phyloP scores from a whole-genome alignment of 2,329 filamentous ascomycete species.

The Bertia moriformis region DNA sequence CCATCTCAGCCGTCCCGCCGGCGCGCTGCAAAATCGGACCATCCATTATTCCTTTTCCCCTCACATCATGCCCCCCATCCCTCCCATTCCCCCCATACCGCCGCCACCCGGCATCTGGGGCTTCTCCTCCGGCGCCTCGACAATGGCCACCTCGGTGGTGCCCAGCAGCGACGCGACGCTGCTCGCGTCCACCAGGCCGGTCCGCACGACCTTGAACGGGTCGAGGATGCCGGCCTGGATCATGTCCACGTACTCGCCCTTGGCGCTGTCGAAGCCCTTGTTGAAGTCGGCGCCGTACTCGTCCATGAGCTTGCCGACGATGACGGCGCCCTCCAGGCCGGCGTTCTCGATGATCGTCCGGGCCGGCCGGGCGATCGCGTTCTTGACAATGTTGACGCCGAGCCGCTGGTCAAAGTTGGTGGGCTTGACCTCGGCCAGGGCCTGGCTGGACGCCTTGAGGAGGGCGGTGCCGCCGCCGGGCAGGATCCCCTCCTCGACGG shows the following conservation, averaged over 20 bases:
- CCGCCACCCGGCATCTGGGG: constrained; percentile 37
- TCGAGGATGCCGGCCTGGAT: constrained; percentile 92
- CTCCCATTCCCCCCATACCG: constrained; percentile 55
- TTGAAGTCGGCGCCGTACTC: constrained; percentile 88
- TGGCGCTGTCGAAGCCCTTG: constrained; percentile 92
- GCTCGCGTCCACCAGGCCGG: constrained; percentile 82
- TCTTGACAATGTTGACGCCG: constrained; percentile 94
- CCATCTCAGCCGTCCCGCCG: too few relatives aligned
- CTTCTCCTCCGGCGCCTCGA: constrained; percentile 93
- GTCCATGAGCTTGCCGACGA: constrained; percentile 95
- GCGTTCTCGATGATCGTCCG: constrained; percentile 96
- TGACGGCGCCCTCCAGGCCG: constrained; percentile 83
- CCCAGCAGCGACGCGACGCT: constrained; percentile 93
- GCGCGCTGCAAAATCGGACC: too few relatives aligned
- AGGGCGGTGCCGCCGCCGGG: constrained; percentile 96
- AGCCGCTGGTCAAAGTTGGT: constrained; percentile 98
- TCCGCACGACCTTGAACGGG: constrained; percentile 98
- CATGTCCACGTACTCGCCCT: constrained; percentile 98
- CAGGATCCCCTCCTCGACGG: constrained; percentile 97
- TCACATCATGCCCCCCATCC: constrained; percentile 32
- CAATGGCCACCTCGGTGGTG: constrained; percentile 95
- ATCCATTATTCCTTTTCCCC: not conserved
- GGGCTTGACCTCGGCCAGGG: constrained; percentile 67
- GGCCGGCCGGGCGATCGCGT: constrained; percentile 88
- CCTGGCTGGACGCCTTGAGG: constrained; percentile 89